These are phyloP conservation scores for Elongisporangium undulatum DNA, from an alignment of 352 stramenopile genomes.

Conservation along the genomic window DNA sequence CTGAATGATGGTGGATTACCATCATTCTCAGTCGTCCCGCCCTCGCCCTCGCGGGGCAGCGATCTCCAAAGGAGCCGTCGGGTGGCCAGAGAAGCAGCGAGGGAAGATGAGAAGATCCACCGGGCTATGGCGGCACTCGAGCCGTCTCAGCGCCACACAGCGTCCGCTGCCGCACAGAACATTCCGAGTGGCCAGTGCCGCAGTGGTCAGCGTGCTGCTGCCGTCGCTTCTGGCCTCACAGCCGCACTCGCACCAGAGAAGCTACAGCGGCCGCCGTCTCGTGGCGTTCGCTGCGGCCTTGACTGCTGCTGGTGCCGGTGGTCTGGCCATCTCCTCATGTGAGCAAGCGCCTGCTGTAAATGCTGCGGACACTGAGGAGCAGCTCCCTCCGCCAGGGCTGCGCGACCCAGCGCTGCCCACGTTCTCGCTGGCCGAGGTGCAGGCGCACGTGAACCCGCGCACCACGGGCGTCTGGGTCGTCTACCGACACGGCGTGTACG, in stretches of 20 bases:
- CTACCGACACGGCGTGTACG: slow-evolving; percentile 93
- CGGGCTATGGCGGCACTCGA: neutral
- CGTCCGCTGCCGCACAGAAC: neutral
- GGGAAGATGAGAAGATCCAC: neutral
- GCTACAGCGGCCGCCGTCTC: neutral
- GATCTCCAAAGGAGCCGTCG: neutral
- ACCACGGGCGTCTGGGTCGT: slow-evolving; percentile 90
- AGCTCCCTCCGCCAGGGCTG: slow-evolving; percentile 18
- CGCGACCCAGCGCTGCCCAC: slow-evolving; percentile 45
- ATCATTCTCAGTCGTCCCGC: neutral
- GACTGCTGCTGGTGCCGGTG: slow-evolving; percentile 3
- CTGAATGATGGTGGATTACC: neutral
- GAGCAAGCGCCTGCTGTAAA: slow-evolving; percentile 9
- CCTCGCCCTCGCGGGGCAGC: neutral
- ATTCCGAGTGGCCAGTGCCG: neutral
- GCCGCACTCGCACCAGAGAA: neutral
- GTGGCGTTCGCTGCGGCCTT: neutral
- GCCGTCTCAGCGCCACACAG: neutral
- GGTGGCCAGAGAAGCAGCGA: neutral
- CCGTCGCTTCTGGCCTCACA: neutral
- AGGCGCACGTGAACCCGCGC: slow-evolving; percentile 64
- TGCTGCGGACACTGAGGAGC: slow-evolving; percentile 6
- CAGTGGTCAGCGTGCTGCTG: neutral
- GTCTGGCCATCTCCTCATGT: slow-evolving; percentile 11
- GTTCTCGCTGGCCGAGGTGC: slow-evolving; percentile 65